Conservation (phyloP, 1,284 basidiomycete genomes). For the Trichosporon coremiiforme region DNA sequence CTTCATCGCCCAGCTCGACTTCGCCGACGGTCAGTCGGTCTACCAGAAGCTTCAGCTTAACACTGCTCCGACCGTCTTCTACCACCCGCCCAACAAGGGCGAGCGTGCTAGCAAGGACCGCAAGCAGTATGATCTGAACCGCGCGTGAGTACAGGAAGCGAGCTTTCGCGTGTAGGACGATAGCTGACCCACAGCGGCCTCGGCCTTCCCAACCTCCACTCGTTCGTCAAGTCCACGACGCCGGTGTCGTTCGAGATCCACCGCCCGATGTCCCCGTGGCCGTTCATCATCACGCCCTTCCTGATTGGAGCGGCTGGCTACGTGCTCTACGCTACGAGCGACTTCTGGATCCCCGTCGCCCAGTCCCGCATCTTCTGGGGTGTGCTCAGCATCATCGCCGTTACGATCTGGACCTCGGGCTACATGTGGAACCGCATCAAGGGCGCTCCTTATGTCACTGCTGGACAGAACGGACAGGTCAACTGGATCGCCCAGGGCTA, state of each 20-base stretch:
- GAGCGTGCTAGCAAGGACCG: constrained; percentile 62
- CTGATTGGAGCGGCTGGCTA: constrained; percentile 45
- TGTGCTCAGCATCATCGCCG: constrained; percentile 64
- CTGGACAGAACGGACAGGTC: constrained; percentile 59
- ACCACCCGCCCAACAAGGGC: constrained; percentile 73
- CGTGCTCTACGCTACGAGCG: constrained; percentile 56
- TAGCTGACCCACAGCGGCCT: constrained; percentile 66
- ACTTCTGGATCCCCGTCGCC: constrained; percentile 65
- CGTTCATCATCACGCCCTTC: constrained; percentile 67
- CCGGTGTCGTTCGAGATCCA: constrained; percentile 50
- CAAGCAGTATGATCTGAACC: constrained; percentile 73
- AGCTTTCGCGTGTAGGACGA: not conserved
- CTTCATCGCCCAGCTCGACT: constrained; percentile 91
- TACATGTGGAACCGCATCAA: constrained; percentile 98
- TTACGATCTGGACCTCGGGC: constrained; percentile 82
- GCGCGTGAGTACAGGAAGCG: constrained; percentile 59
- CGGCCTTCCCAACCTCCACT: constrained; percentile 71
- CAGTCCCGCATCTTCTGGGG: constrained; percentile 69
- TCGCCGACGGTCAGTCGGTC: constrained; percentile 69
- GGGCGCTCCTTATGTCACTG: constrained; percentile 69
- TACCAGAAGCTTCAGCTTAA: constrained; percentile 74
- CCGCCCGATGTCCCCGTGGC: constrained; percentile 53
- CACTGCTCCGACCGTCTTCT: constrained; percentile 78
- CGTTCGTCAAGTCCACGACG: constrained; percentile 71
- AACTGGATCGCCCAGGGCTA: constrained; percentile 86